phyloP scores from a whole-genome alignment of 768 basidiomycete genomes.

The Chalciporus chontae region DNA sequence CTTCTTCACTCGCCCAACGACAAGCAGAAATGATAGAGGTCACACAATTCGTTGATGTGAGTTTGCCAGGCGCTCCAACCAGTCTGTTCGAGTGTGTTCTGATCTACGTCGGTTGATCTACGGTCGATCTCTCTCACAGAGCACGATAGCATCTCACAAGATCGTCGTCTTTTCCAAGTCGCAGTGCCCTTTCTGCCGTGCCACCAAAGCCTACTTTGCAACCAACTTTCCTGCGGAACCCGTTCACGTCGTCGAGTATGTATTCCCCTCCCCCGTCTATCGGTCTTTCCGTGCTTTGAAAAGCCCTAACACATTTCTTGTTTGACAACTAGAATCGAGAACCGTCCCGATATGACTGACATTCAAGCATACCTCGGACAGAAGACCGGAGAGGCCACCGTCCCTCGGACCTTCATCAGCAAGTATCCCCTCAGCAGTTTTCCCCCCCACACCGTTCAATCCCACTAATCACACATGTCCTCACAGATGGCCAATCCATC shows the following conservation, averaged over 20 bases:
- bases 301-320: too few species aligned
- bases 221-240: constrained; percentile 36
- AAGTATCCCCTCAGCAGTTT: constrained; percentile 9
- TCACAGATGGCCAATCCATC: constrained; percentile 16
- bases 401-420: constrained; percentile 80
- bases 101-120: constrained; percentile 9
- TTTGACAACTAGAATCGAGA: constrained; percentile 61
- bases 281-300: not conserved
- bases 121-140: constrained; percentile 38
- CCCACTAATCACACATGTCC: not conserved
- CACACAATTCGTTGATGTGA: constrained; percentile 40
- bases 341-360: constrained; percentile 49
- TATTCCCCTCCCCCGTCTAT: not conserved
- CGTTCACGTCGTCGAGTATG: constrained; percentile 47
- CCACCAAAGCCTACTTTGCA: constrained; percentile 46
- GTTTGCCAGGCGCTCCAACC: constrained; percentile 12
- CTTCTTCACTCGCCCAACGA: constrained; percentile 20
- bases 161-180: constrained; percentile 61
- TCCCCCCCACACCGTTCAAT: too few species aligned
- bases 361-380: constrained; percentile 64
- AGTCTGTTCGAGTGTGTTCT: constrained; percentile 13
- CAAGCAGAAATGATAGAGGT: constrained; percentile 22
- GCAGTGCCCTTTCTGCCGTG: constrained; percentile 50
- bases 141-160: constrained; percentile 45
- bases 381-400: constrained; percentile 67